phyloP scores from a whole-genome alignment of 2,329 filamentous ascomycete genomes.

The Colletotrichum zoysiae region DNA sequence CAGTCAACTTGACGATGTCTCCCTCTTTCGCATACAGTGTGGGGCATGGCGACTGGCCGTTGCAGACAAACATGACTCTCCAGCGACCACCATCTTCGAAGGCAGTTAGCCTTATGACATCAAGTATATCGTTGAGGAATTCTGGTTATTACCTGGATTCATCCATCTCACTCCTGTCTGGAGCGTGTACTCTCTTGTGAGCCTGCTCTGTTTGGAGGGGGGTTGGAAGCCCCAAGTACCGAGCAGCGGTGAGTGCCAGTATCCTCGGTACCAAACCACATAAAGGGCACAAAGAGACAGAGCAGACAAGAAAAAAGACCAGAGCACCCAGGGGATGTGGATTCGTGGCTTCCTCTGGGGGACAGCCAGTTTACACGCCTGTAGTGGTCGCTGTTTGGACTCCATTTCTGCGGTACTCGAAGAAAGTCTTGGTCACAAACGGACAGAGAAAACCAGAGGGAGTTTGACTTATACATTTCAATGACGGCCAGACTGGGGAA shows the following conservation, averaged over 20 bases:
- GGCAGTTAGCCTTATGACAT: background rate
- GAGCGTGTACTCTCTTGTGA: constrained; percentile 24
- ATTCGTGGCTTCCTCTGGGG: background rate
- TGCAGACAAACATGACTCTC: constrained; percentile 36
- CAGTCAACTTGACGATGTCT: constrained; percentile 26
- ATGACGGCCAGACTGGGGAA: background rate
- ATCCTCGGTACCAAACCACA: background rate
- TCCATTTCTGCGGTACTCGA: constrained; percentile 18
- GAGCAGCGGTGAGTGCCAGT: background rate
- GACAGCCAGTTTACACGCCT: background rate
- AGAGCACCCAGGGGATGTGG: background rate
- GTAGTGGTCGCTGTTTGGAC: constrained; percentile 13
- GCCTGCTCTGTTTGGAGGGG: background rate
- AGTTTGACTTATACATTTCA: background rate
- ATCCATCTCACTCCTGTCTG: constrained; percentile 32
- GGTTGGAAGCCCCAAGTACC: constrained; percentile 10
- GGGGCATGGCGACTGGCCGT: constrained; percentile 35
- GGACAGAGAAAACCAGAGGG: background rate
- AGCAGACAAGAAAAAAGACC: constrained; percentile 2
- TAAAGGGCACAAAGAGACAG: constrained; percentile 9
- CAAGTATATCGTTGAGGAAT: background rate
- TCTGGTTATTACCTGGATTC: constrained; percentile 12
- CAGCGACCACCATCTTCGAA: constrained; percentile 32
- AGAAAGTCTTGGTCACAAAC: too few relatives aligned
- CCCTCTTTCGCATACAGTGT: constrained; percentile 32